These are phyloP conservation scores for Metarhizium humberi DNA, from an alignment of 2,329 filamentous ascomycete genomes.

Conservation along the genomic window DNA sequence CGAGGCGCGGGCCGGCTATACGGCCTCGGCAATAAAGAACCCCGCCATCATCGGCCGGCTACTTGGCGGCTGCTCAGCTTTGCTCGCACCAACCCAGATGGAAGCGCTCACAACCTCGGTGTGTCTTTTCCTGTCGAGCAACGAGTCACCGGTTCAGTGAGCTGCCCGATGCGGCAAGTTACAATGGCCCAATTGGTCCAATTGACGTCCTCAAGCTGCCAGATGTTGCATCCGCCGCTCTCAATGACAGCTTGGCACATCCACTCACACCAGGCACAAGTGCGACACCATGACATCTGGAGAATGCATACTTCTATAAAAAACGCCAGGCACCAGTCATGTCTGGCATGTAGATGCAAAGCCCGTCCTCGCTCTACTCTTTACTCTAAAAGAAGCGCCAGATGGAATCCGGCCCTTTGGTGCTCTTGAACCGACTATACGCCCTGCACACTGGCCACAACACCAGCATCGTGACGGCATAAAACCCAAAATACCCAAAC, in stretches of 20 bases:
- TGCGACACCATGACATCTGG: too few relatives aligned
- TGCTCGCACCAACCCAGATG: neutral
- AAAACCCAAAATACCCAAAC: slow-evolving; percentile 27
- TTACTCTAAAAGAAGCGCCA: slow-evolving; percentile 33
- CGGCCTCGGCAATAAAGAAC: neutral
- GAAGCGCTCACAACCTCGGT: neutral
- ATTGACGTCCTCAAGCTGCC: too few relatives aligned
- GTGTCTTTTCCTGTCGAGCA: too few relatives aligned
- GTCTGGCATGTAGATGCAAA: too few relatives aligned
- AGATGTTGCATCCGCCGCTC: too few relatives aligned
- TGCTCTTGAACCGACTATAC: slow-evolving; percentile 34
- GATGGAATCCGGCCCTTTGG: slow-evolving; percentile 30
- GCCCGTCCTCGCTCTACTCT: neutral
- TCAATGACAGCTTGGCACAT: too few relatives aligned
- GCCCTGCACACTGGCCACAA: slow-evolving; percentile 32
- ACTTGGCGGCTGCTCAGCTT: neutral
- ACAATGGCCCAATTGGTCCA: too few relatives aligned
- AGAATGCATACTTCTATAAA: too few relatives aligned
- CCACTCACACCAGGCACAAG: too few relatives aligned
- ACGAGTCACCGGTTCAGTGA: too few relatives aligned
- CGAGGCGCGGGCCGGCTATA: neutral
- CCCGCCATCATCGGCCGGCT: neutral
- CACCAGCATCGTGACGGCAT: slow-evolving; percentile 23
- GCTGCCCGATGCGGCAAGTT: too few relatives aligned
- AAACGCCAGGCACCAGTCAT: too few relatives aligned